A percentile compares a stretch with the other conserved stretches of the same genome.
Evolutionary conservation across 495 filamentous ascomycete species (phyloP).

Genomic region (Cercophora newfieldiana): DNA sequence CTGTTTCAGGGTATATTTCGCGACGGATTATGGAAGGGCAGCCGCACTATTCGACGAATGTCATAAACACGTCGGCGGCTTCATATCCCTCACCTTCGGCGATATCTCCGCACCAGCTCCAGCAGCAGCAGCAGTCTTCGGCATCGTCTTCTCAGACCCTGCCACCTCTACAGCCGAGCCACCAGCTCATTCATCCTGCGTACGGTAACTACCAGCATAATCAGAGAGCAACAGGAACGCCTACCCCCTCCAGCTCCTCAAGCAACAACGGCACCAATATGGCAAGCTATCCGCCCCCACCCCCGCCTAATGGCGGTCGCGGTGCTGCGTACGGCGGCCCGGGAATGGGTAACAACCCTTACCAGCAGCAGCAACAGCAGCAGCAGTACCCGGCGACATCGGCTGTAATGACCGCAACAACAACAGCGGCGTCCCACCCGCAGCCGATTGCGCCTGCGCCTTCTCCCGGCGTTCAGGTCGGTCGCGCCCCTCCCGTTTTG

Average conservation of each 20-base stretch:
- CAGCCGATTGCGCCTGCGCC: slow-evolving; percentile 73
- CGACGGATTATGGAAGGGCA: slow-evolving; percentile 43
- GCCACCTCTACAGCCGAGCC: slow-evolving; percentile 67
- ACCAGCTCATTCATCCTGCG: slow-evolving; percentile 55
- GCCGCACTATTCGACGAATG: slow-evolving; percentile 38
- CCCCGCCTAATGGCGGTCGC: slow-evolving; percentile 53
- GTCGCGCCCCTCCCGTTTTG: slow-evolving; percentile 52
- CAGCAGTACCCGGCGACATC: slow-evolving; percentile 59
- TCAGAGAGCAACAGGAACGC: slow-evolving; percentile 61
- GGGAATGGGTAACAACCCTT: slow-evolving; percentile 47
- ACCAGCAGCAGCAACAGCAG: slow-evolving; percentile 47
- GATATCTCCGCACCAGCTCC: slow-evolving; percentile 29
- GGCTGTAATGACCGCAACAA: slow-evolving; percentile 64
- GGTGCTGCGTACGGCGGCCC: slow-evolving; percentile 45
- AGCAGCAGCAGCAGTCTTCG: slow-evolving; percentile 43
- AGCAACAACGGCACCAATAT: slow-evolving; percentile 58
- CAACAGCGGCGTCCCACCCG: slow-evolving; percentile 64
- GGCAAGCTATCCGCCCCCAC: slow-evolving; percentile 59
- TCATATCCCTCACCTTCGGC: slow-evolving; percentile 37
- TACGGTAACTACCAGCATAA: slow-evolving; percentile 65
- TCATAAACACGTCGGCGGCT: slow-evolving; percentile 40
- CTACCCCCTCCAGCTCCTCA: slow-evolving; percentile 61
- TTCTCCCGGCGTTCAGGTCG: slow-evolving; percentile 51
- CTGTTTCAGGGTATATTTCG: slow-evolving; percentile 29
- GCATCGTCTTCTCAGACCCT: slow-evolving; percentile 65